Evolutionary conservation across 306 rosid species (phyloP).

Genomic region (Citrullus amarus): DNA sequence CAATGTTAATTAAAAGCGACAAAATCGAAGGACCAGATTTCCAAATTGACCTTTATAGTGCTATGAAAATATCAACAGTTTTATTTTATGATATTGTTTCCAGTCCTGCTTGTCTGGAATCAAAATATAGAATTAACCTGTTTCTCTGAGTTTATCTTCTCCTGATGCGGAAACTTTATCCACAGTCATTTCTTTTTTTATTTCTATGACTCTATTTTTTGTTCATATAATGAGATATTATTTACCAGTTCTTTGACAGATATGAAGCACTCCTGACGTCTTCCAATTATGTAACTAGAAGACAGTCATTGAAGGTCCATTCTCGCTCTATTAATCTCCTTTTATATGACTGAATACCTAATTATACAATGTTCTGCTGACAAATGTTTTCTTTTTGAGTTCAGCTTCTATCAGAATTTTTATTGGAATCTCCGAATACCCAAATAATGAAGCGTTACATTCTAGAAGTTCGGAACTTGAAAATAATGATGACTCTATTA

Average conservation of each 20-base stretch:
- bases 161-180: not conserved
- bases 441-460: constrained; percentile 89
- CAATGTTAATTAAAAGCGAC: not conserved
- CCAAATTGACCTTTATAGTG: not conserved
- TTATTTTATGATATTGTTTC: not conserved
- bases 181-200: not conserved
- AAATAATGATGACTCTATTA: constrained; percentile 79
- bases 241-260: constrained; percentile 71
- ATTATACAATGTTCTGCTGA: constrained; percentile 12
- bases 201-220: not conserved
- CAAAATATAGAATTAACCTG: not conserved
- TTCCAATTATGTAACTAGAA: constrained; percentile 88
- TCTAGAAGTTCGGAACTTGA: constrained; percentile 67
- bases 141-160: not conserved
- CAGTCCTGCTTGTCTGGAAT: not conserved
- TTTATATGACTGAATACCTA: constrained; percentile 3
- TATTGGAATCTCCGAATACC: constrained; percentile 75
- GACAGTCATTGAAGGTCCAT: constrained; percentile 92
- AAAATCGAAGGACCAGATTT: not conserved
- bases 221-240: constrained; percentile 25
- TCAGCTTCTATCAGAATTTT: constrained; percentile 87
- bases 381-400: constrained; percentile 18
- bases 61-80: not conserved
- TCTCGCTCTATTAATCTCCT: constrained; percentile 13
- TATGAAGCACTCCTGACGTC: constrained; percentile 79